Evolutionary conservation across 2,329 filamentous ascomycete species (phyloP).

Genomic region (Ilyonectria destructans): DNA sequence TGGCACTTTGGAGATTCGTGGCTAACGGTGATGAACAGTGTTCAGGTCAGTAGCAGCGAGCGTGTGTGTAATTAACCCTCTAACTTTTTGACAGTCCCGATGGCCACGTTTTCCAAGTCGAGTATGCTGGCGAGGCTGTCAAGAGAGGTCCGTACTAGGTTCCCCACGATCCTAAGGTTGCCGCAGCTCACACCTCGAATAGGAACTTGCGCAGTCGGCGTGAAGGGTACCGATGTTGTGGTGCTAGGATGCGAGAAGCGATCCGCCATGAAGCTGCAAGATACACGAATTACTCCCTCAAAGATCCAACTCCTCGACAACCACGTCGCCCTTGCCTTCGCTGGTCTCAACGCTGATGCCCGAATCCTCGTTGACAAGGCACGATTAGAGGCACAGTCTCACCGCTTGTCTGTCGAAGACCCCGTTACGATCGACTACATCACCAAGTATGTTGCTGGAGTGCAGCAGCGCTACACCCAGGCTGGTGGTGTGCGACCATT

Average conservation of each 20-base stretch:
- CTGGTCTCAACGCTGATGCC: slow-evolving; percentile 97
- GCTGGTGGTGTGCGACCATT: slow-evolving; percentile 99
- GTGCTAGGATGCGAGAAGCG: slow-evolving; percentile 99
- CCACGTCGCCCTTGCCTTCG: slow-evolving; percentile 97
- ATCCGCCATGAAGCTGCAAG: slow-evolving; percentile 99
- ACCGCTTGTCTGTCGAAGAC: slow-evolving; percentile 97
- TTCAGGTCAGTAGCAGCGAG: slow-evolving; percentile 77
- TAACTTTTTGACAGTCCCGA: slow-evolving; percentile 84
- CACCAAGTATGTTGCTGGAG: slow-evolving; percentile 97
- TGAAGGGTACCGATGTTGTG: slow-evolving; percentile 95
- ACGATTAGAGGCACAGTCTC: slow-evolving; percentile 95
- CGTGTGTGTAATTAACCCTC: slow-evolving; percentile 42
- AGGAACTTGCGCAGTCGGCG: slow-evolving; percentile 98
- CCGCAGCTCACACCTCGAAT: slow-evolving; percentile 39
- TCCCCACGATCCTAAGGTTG: slow-evolving; percentile 9
- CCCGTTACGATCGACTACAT: slow-evolving; percentile 99
- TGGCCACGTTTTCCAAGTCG: slow-evolving; percentile 99
- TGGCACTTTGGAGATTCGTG: slow-evolving; percentile 51
- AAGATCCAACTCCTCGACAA: slow-evolving; percentile 98
- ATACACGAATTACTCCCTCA: slow-evolving; percentile 98
- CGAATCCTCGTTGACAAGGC: slow-evolving; percentile 99
- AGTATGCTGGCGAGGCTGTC: slow-evolving; percentile 98
- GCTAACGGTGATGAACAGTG: slow-evolving; percentile 74
- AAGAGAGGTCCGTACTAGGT: slow-evolving; percentile 83
- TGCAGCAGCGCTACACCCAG: slow-evolving; percentile 99